These are phyloP conservation scores for Debaryomyces subglobosus DNA, from an alignment of 1,139 yeast species.

Conservation along the genomic window DNA sequence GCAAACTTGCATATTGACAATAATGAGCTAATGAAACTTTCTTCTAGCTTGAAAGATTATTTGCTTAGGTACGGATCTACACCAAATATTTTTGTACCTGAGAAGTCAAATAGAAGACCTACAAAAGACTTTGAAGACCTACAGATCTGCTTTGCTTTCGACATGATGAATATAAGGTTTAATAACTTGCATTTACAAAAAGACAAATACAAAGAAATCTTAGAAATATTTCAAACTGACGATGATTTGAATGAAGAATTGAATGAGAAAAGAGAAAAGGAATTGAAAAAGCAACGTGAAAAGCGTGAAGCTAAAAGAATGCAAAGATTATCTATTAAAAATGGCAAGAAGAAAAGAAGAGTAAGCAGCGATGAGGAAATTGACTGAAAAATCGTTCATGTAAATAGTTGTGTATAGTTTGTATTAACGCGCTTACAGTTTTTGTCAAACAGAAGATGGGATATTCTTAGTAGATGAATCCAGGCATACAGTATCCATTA, in stretches of 20 bases:
- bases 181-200: constrained; percentile 23
- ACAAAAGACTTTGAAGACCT: constrained; percentile 29
- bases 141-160: constrained; percentile 46
- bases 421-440: constrained; percentile 2
- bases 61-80: constrained; percentile 22
- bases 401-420: constrained; percentile 5
- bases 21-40: constrained; percentile 24
- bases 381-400: constrained; percentile 1
- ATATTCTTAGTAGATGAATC: background rate
- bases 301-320: constrained; percentile 41
- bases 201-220: constrained; percentile 16
- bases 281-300: constrained; percentile 27
- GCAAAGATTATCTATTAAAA: constrained; percentile 28
- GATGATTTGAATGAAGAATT: constrained; percentile 22
- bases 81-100: constrained; percentile 32
- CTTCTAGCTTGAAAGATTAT: constrained; percentile 29
- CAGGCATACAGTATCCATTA: constrained; percentile 21
- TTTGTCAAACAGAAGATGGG: background rate
- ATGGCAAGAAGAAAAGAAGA: constrained; percentile 19
- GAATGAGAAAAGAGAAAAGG: constrained; percentile 24
- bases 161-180: constrained; percentile 39
- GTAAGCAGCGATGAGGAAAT: constrained; percentile 18
- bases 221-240: constrained; percentile 19
- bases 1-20: constrained; percentile 45
- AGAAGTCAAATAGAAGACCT: constrained; percentile 12